phyloP scores from a whole-genome alignment of 306 rosid genomes.

The Glycyrrhiza uralensis region DNA sequence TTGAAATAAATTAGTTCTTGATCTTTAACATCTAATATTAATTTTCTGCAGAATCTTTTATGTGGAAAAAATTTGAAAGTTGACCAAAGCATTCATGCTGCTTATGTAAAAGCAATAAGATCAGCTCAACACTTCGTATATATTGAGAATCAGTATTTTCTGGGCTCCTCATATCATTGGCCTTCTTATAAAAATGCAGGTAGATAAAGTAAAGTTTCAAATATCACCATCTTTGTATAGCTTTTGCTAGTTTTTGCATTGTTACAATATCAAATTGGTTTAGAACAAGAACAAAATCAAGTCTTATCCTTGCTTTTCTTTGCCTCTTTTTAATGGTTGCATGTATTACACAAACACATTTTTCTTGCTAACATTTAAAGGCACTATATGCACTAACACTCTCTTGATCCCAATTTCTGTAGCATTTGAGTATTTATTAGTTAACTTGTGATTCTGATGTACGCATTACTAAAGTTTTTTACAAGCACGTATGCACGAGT shows the following conservation, averaged over 20 bases:
- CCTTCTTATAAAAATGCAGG: slow-evolving; percentile 75
- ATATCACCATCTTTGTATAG: not conserved
- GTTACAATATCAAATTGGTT: not conserved
- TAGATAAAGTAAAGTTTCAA: not conserved
- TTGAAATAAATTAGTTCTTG: not conserved
- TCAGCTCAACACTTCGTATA: slow-evolving; percentile 67
- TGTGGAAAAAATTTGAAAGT: slow-evolving; percentile 70
- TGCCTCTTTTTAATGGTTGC: not conserved
- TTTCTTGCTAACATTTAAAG: not conserved
- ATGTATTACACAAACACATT: not conserved
- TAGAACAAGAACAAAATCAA: not conserved
- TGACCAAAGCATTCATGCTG: slow-evolving; percentile 69
- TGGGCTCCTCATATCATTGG: slow-evolving; percentile 77
- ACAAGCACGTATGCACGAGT: not conserved
- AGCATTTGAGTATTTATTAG: not conserved
- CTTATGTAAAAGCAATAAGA: slow-evolving; percentile 67
- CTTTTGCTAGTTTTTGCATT: not conserved
- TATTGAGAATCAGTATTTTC: slow-evolving; percentile 61
- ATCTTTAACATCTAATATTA: not conserved
- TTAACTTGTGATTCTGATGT: not conserved
- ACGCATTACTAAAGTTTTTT: not conserved
- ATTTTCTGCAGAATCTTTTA: slow-evolving; percentile 55
- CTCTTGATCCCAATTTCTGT: not conserved
- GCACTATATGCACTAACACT: not conserved
- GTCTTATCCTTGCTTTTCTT: too few species aligned